Conservation (phyloP, 1,284 basidiomycete species). For the Testicularia cyperi region DNA sequence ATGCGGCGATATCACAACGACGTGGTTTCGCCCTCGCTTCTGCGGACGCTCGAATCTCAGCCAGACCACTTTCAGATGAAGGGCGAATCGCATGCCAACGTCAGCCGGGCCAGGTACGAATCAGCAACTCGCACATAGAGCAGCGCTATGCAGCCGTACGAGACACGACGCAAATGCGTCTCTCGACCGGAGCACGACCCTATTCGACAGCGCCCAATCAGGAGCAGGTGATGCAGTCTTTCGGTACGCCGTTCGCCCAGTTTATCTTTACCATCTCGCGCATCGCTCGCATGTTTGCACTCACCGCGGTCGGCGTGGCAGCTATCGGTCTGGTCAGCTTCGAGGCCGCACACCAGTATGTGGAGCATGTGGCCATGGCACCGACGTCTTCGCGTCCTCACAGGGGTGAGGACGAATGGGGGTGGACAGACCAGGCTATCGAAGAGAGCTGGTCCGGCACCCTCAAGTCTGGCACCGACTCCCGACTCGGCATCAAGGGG, state of each 20-base stretch:
- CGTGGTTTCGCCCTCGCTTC: no score
- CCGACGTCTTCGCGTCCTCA: conserved; percentile 4
- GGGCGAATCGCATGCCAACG: no score
- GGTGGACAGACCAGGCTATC: conserved; percentile 24
- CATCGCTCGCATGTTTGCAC: conserved; percentile 53
- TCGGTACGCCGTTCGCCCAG: conserved; percentile 48
- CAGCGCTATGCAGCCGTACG: no score
- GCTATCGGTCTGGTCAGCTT: conserved; percentile 32
- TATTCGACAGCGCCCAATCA: conserved; percentile 42
- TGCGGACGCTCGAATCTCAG: no score
- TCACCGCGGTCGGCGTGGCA: conserved; percentile 37
- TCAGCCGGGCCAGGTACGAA: no score
- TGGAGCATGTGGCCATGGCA: conserved; percentile 50
- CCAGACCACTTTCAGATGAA: no score
- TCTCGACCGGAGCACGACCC: no score
- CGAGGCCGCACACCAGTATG: conserved; percentile 56
- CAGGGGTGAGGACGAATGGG: conserved; percentile 16
- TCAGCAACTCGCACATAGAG: no score
- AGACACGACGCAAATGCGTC: no score
- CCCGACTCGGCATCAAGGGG: conserved; percentile 47
- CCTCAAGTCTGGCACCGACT: conserved; percentile 35
- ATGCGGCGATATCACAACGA: no score
- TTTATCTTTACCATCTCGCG: conserved; percentile 50
- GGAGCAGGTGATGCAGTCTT: conserved; percentile 39
- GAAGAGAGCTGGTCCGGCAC: conserved; percentile 42